phyloP scores from a whole-genome alignment of 176 grass and related monocot species.

The Triticum dicoccoides region DNA sequence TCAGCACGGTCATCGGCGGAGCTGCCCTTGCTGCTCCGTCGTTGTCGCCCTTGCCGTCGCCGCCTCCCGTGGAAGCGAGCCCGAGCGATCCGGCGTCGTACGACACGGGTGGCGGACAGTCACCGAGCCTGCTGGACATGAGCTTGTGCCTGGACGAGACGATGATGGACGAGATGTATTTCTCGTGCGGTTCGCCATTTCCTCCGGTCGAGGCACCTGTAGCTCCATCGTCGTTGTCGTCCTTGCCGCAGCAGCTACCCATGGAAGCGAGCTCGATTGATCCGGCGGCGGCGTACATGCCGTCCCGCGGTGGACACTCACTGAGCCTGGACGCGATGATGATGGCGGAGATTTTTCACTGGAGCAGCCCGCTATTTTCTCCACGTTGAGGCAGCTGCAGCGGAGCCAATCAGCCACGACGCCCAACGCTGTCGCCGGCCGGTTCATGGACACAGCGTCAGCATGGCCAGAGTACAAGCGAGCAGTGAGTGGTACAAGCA shows the following conservation, averaged over 20 bases:
- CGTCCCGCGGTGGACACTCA: not conserved
- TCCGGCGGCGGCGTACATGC: not conserved
- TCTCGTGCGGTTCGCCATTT: not conserved
- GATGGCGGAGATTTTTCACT: not conserved
- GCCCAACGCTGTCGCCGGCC: not conserved
- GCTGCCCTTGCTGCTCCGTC: not conserved
- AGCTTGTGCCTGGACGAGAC: not conserved
- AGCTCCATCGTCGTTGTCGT: not conserved
- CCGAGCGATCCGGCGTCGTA: not conserved
- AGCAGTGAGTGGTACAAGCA: not conserved
- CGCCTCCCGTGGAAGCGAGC: not conserved
- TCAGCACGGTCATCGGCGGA: conserved; percentile 27
- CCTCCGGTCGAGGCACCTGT: not conserved
- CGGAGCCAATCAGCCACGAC: not conserved
- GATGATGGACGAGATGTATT: not conserved
- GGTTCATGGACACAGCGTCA: not conserved
- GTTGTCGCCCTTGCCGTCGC: not conserved
- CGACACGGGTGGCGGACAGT: not conserved
- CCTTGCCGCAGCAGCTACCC: not conserved
- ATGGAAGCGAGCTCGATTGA: not conserved
- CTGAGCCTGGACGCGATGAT: not conserved
- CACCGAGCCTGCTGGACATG: not conserved
- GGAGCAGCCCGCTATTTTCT: not conserved
- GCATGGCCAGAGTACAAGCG: not conserved
- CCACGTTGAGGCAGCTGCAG: not conserved